Evolutionary conservation across 2,329 filamentous ascomycete species (phyloP).

Genomic region (Penicillium sp.): DNA sequence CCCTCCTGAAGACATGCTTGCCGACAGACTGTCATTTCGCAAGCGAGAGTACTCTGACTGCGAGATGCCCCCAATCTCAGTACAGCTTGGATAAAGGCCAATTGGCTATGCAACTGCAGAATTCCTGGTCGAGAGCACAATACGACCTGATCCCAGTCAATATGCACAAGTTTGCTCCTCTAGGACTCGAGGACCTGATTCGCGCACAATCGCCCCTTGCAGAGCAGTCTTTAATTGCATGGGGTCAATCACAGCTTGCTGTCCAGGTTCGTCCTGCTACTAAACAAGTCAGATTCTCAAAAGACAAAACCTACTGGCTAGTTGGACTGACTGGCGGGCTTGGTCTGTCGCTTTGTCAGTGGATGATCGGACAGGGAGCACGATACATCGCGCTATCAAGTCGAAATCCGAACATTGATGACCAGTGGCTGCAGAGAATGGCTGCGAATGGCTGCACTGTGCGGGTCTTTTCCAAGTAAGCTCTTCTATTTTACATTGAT

Average conservation of each 20-base stretch:
- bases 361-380: constrained; percentile 29
- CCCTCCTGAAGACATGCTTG: constrained; percentile 5
- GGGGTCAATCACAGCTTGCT: constrained; percentile 9
- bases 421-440: constrained; percentile 22
- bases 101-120: constrained; percentile 4
- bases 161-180: constrained; percentile 1
- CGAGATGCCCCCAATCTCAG: not conserved
- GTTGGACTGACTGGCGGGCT: constrained; percentile 28
- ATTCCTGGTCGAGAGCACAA: constrained; percentile 3
- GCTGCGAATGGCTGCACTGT: constrained; percentile 18
- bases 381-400: constrained; percentile 28
- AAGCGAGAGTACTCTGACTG: constrained; percentile 14
- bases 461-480: constrained; percentile 18
- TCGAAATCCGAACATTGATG: constrained; percentile 28
- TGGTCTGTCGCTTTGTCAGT: constrained; percentile 30
- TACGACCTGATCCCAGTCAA: constrained; percentile 9
- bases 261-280: constrained; percentile 19
- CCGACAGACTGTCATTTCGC: constrained; percentile 9
- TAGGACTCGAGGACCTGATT: constrained; percentile 11
- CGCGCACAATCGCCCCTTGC: not conserved
- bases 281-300: constrained; percentile 18
- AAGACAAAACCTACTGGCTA: constrained; percentile 35
- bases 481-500: not conserved
- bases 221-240: constrained; percentile 13
- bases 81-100: not conserved